These are phyloP conservation scores for Cymbidium sinense DNA, from an alignment of 106 monocot species.

Conservation along the genomic window DNA sequence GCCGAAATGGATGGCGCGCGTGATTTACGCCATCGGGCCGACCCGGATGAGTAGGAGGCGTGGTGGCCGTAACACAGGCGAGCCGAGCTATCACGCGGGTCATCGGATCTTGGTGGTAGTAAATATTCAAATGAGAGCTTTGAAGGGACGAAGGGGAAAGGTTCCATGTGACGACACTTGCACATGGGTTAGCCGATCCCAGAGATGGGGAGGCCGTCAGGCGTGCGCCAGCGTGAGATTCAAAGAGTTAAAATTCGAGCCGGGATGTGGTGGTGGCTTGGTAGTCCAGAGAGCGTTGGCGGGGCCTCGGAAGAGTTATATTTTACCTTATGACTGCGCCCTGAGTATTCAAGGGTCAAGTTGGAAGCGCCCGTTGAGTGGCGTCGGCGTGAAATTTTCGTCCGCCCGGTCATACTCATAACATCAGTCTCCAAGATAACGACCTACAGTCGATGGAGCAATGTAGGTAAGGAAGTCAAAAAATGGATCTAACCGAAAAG, in stretches of 20 bases:
- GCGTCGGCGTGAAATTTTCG: slow-evolving; percentile 14
- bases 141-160: no score
- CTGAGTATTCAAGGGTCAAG: slow-evolving; percentile 15
- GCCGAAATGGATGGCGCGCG: no score
- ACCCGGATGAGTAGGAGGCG: no score
- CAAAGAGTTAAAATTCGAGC: slow-evolving; percentile 34
- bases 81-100: no score
- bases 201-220: not conserved
- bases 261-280: slow-evolving; percentile 18
- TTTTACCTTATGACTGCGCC: slow-evolving; percentile 4
- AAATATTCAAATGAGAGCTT: no score
- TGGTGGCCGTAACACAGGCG: no score
- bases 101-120: no score
- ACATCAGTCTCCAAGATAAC: not conserved
- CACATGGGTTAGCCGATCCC: slow-evolving; percentile 9
- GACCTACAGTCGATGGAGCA: not conserved
- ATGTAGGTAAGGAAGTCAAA: not conserved
- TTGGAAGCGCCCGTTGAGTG: slow-evolving; percentile 15
- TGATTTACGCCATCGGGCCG: no score
- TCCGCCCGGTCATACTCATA: slow-evolving; percentile 15
- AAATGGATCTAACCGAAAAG: not conserved
- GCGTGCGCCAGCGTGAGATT: slow-evolving; percentile 13
- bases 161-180: not conserved
- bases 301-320: slow-evolving; percentile 11
- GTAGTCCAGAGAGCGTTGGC: slow-evolving; percentile 15